Evolutionary conservation across 2,329 filamentous ascomycete species (phyloP).

Genomic region (Fusarium brevicatenulatum): DNA sequence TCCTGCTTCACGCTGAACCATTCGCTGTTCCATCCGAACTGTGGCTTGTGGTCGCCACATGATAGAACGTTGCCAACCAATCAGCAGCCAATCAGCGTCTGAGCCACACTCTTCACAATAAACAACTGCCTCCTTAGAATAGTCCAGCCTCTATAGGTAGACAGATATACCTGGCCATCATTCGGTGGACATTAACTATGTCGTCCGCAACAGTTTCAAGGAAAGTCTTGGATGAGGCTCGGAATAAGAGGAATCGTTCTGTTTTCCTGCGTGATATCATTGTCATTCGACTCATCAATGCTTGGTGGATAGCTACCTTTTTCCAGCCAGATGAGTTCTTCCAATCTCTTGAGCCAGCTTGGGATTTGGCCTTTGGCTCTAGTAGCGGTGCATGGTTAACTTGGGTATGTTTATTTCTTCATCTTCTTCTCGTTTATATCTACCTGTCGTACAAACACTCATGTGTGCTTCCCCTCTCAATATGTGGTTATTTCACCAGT

Average conservation of each 20-base stretch:
- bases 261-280: slow-evolving; percentile 58
- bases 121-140: slow-evolving; percentile 14
- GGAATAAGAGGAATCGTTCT: slow-evolving; percentile 38
- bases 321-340: slow-evolving; percentile 99
- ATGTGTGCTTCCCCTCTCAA: neutral
- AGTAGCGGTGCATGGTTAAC: slow-evolving; percentile 89
- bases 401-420: slow-evolving; percentile 73
- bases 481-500: neutral
- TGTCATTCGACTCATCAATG: slow-evolving; percentile 81
- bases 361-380: slow-evolving; percentile 84
- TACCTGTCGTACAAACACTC: neutral
- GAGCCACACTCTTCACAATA: slow-evolving; percentile 5
- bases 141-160: neutral
- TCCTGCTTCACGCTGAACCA: neutral
- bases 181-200: slow-evolving; percentile 19
- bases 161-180: neutral
- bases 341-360: slow-evolving; percentile 93
- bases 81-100: slow-evolving; percentile 8
- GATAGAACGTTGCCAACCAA: neutral
- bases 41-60: slow-evolving; percentile 8
- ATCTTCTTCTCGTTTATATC: neutral
- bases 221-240: slow-evolving; percentile 28
- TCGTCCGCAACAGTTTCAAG: slow-evolving; percentile 15
- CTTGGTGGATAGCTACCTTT: slow-evolving; percentile 83
- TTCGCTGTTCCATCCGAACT: neutral